phyloP scores from a whole-genome alignment of 495 filamentous ascomycete genomes.

The Tirmania nivea region DNA sequence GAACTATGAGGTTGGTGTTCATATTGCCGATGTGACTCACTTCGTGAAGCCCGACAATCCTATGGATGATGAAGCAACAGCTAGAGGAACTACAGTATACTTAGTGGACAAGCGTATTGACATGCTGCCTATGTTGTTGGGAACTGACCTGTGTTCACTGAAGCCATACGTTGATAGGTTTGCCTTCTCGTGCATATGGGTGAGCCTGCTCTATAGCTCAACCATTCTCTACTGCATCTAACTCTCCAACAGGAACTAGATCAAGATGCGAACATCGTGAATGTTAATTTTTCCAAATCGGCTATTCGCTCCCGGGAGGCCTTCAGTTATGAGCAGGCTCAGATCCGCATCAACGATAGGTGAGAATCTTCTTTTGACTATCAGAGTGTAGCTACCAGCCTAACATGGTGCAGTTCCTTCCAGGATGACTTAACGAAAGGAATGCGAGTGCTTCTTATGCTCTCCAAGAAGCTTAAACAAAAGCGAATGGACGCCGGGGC shows the following conservation, averaged over 20 bases:
- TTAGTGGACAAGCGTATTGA: constrained; percentile 97
- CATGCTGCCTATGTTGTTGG: constrained; percentile 89
- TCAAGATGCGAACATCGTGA: constrained; percentile 62
- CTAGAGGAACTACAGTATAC: constrained; percentile 90
- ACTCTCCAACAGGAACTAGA: constrained; percentile 37
- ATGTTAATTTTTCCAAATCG: constrained; percentile 72
- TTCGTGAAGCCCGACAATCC: constrained; percentile 94
- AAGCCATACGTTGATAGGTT: constrained; percentile 96
- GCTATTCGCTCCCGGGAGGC: constrained; percentile 96
- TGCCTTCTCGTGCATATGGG: constrained; percentile 83
- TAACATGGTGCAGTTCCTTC: constrained; percentile 20
- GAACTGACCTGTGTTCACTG: constrained; percentile 87
- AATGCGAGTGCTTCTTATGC: constrained; percentile 66
- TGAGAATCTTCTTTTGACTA: constrained; percentile 19
- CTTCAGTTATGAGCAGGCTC: constrained; percentile 92
- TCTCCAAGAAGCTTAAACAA: constrained; percentile 85
- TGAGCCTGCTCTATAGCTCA: no score
- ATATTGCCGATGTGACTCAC: constrained; percentile 95
- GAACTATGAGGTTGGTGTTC: constrained; percentile 92
- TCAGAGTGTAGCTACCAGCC: neutral
- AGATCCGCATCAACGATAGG: constrained; percentile 72
- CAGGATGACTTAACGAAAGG: constrained; percentile 73
- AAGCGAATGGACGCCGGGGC: constrained; percentile 93
- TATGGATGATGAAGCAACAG: constrained; percentile 86
- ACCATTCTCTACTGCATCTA: no score